Evolutionary conservation across 441 rosid genomes (phyloP), one percentile per base, ranked within the genome.

Genomic region (Pelargonium fulgidum): DNA sequence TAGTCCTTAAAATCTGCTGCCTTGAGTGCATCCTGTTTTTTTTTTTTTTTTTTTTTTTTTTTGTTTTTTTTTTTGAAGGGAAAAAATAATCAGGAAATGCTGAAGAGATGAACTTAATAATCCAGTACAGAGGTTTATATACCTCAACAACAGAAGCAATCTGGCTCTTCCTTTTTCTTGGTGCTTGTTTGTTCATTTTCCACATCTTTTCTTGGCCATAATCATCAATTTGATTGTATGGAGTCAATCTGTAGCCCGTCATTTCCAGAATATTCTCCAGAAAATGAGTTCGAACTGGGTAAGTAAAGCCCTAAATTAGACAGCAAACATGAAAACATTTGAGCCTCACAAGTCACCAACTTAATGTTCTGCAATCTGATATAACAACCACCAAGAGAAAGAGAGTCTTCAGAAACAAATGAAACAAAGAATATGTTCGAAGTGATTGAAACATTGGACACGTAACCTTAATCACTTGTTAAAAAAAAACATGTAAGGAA

Each of bases 141-240:
- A 94, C 99, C 99, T 94, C 99, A 74, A 94, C 99, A 82, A 89
- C 94, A 29, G 89, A 64, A 69, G 98, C 85, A 68, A 92, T 89
- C 84, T 90, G 93, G 75, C 89, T 92, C 82, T 94, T 94, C 81
- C 92, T 86, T 85, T 90, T 94, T 75, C 96, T 84, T 9, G 96
- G 94, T 64, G 90, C 83, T 82, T 94, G 98, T 79, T 76, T 90
- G 75, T 94, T 96, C n/a, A 88, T 94, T 81, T 94, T 94, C 99
- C 99, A 94, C 81, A 88, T 70, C 75, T 92, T 94, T 66, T 92
- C 99, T 87, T 94, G 97, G 65, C 99, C 99, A 82, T 92, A 94
- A 71, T 94, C 99, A 85, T 94, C 99, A 79, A 94, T 80, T 89
- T 94, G 99, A 79, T 92, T 94, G 75, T 79, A 86, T 72, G 98